Conservation (phyloP, 2,329 filamentous ascomycete genomes). For the Ascochyta rabiei region DNA sequence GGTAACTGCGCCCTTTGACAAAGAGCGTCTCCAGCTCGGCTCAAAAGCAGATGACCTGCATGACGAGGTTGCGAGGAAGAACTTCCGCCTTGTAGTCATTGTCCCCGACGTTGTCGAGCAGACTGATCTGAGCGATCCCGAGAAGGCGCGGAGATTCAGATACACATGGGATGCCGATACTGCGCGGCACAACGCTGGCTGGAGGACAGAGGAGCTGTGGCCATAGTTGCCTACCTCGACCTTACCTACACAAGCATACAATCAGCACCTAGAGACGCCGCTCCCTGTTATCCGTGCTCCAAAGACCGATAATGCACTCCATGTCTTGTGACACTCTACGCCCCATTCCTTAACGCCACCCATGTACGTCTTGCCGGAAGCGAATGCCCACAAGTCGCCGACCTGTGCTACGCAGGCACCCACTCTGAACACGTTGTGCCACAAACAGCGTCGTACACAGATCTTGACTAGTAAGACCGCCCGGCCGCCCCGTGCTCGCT, state of each 20-base stretch:
- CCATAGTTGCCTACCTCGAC: constrained; percentile 26
- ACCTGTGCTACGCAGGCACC: constrained; percentile 8
- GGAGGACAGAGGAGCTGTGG: constrained; percentile 59
- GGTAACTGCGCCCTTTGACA: constrained; percentile 53
- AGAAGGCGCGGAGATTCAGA: constrained; percentile 66
- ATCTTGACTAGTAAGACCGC: constrained; percentile 16
- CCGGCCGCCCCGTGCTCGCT: constrained; percentile 8
- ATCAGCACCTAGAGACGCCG: too few relatives aligned
- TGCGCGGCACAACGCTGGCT: constrained; percentile 53
- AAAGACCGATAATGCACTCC: background rate
- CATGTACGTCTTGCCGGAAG: constrained; percentile 4
- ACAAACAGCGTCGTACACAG: constrained; percentile 17
- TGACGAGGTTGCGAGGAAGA: constrained; percentile 71
- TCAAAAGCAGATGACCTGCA: constrained; percentile 73
- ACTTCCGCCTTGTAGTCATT: constrained; percentile 89
- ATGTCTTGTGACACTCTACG: background rate
- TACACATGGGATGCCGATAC: constrained; percentile 65
- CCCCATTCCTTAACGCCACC: background rate
- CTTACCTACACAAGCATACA: too few relatives aligned
- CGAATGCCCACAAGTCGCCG: constrained; percentile 9
- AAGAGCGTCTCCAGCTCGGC: constrained; percentile 55
- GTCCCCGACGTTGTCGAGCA: constrained; percentile 78
- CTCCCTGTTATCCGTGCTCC: background rate
- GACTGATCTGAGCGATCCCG: constrained; percentile 72
- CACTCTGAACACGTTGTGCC: constrained; percentile 4